Evolutionary conservation across 202 grass and related monocot species (phyloP).

Genomic region (Setaria italica): DNA sequence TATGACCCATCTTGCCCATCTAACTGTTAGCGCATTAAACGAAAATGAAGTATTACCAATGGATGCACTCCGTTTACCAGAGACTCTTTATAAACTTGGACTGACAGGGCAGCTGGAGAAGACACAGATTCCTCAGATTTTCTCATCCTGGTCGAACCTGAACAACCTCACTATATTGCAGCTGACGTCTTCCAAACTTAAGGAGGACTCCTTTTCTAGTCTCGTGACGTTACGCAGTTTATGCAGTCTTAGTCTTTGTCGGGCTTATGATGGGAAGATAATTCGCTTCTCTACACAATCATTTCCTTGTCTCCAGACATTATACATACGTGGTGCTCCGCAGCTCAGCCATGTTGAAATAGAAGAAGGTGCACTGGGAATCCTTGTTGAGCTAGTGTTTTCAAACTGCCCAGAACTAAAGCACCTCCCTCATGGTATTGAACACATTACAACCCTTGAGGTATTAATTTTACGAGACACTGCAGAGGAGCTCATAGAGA

Average conservation of each 20-base stretch:
- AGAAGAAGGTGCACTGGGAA: not conserved
- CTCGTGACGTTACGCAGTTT: conserved; percentile 4
- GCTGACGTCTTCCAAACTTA: not conserved
- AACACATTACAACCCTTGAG: not conserved
- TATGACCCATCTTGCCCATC: not conserved
- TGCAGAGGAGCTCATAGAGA: not conserved
- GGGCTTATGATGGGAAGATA: conserved; percentile 37
- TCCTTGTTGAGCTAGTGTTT: not conserved
- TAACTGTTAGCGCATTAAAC: not conserved
- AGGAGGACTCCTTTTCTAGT: conserved; percentile 23
- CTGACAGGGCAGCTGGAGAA: not conserved
- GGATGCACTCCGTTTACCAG: conserved; percentile 15
- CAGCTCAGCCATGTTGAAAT: not conserved
- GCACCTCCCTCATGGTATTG: not conserved
- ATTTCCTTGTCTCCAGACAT: not conserved
- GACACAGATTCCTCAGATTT: not conserved
- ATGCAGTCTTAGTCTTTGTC: accelerated
- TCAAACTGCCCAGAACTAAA: not conserved
- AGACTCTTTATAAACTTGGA: not conserved
- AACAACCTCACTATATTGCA: accelerated
- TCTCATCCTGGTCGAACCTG: not conserved
- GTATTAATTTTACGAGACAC: accelerated
- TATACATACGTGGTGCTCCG: accelerated
- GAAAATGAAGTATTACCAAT: conserved; percentile 38
- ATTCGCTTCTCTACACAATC: conserved; percentile 1